Evolutionary conservation across 2,329 filamentous ascomycete genomes (phyloP), one percentile per base, ranked within the genome.

Genomic region (Monilinia laxa): DNA sequence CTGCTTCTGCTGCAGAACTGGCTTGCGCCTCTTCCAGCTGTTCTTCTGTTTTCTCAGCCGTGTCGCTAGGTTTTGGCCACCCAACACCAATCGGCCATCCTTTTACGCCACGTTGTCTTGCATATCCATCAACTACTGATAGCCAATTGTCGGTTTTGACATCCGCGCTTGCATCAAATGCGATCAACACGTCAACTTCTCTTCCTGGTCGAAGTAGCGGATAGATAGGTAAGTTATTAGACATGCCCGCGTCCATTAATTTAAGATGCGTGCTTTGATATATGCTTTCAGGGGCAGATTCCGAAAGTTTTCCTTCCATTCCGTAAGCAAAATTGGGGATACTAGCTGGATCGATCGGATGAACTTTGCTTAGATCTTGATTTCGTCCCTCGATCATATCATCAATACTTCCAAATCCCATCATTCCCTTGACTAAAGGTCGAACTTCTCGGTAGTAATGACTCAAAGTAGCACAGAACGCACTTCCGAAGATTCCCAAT

Each of bases 161-260:
- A 73, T 99, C 95, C 25, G 75, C 93, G 1, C 92, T 96, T 4
- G 93, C 93, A 77, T 99, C 95, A 76, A 99, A 99, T 3, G 93
- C 92, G 56, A 99, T 86, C 56, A 98, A 81, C 54, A 99, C 84
- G 73, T 99, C 95, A 7, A 99, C 89, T 66, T 96, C 85, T 47
- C 95, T 86, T 2, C 93, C 94, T 0, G 92, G 92, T 14, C 95
- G 88, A 23, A 99, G 87, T 4, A 98, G 84, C 0, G 95, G 95
- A 76, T 99, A 99, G 53, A 98, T 93, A 1, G 95, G 95, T 11
- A 99, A 82, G 75, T 99, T 99, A 77, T 99, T 98, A 71, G 91
- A 96, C 95, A 99, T 99, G 62, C 95, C 95, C 1, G 95, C 93
- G 77, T 99, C 95, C 93, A 97, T 98, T 20, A 94, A 83, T 70